Evolutionary conservation across 73 alveolate species (phyloP), one percentile per base, ranked within the genome.

Genomic region (Paramecium biaurelia): DNA sequence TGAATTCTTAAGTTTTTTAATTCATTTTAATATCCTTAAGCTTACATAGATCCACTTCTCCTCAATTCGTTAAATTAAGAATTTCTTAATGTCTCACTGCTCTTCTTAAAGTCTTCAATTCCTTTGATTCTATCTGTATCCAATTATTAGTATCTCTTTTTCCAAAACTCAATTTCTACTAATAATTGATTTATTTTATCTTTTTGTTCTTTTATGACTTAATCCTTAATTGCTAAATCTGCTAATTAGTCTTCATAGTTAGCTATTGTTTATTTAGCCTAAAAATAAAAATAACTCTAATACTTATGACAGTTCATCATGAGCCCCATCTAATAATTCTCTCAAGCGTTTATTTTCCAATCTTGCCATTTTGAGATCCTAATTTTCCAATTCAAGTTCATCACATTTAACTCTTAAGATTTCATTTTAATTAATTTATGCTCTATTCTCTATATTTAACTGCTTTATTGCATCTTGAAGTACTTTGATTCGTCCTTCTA

Each of bases 81-180:
- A 45, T 79, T 79, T 79, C 90, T 38, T 57, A 79, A 79, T 47
- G 42, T 26, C 23, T 79, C 90, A 43, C 90, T 79, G 15, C 74
- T 79, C 20, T 79, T 79, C 72, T 79, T 79, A 24, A 79, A 79
- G 12, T 79, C 90, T 45, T 79, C 74, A 2, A 79, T 43, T 2
- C 90, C 90, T 24, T 45, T 38, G 12, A 79, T 45, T 41, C 90
- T 38, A 47, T 79, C 90, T 3, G 23, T 23, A 79, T 79, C 90
- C 28, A 79, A 79, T 79, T 79, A 20, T 0, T 26, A 10, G 47
- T 79, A 79, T 79, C 90, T 79, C 49, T 79, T 79, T 43, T 79
- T 79, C 90, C 90, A 79, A 20, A 79, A 79, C 35, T 79, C 90
- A 1, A 79, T 47, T 45, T 79, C 90, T 24, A 10, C 20, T 38